Base-by-base conservation (phyloP, 169 alveolate genomes). In the Plasmodium malariae region DNA sequence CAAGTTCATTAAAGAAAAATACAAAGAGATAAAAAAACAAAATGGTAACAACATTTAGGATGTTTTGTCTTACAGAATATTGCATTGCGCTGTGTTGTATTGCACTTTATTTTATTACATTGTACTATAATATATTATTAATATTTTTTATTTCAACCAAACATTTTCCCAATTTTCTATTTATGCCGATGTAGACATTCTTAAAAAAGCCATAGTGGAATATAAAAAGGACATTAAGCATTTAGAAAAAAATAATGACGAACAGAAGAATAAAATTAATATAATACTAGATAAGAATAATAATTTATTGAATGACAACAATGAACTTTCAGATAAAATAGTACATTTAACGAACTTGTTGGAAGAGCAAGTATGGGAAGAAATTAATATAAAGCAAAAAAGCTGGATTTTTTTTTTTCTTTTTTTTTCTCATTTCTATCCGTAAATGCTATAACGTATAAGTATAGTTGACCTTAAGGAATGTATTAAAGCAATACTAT, bases 31-130 rank as follows among this genome's bases (percentile, higher is more conserved):
- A 83, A 83, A 83, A 32, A 85, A 83, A 21, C 91, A 83, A 67
- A 83, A 83, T 83, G 91, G 91, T 83, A 83, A 83, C 63, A 48
- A n/a, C n/a, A n/a, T n/a, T n/a, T n/a, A n/a, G n/a, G n/a, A n/a
- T n/a, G n/a, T n/a, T n/a, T n/a, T n/a, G n/a, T n/a, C n/a, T n/a
- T n/a, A n/a, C n/a, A n/a, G n/a, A n/a, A n/a, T n/a, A n/a, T n/a
- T n/a, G n/a, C n/a, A n/a, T n/a, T n/a, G n/a, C n/a, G n/a, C n/a
- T n/a, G n/a, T n/a, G n/a, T n/a, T n/a, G n/a, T n/a, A n/a, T n/a
- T n/a, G n/a, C n/a, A n/a, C n/a, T n/a, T n/a, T n/a, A n/a, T n/a
- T n/a, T n/a, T n/a, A n/a, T 74, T 5, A 37, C 11, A 26, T 11
- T 11, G 12, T 59, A 21, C 32, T 37, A 11, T 24, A 7, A 6